These are phyloP conservation scores for Mortierella claussenii DNA, from an alignment of 192 early-diverging fungal species.

Conservation along the genomic window DNA sequence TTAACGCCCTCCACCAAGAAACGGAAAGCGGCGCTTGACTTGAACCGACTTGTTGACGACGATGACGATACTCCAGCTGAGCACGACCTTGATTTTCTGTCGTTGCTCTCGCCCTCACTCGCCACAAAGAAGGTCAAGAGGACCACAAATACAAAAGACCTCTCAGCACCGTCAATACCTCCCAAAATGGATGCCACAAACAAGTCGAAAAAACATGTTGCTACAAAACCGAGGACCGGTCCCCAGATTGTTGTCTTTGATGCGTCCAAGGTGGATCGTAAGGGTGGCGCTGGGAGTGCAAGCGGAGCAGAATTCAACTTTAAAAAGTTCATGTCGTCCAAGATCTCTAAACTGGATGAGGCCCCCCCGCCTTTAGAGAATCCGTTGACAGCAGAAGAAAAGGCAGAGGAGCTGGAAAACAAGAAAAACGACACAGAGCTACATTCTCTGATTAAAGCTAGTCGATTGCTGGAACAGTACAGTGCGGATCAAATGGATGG, in stretches of 20 bases:
- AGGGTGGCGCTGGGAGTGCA: conserved; percentile 10
- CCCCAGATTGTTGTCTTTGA: conserved; percentile 44
- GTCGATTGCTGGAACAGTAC: conserved; percentile 44
- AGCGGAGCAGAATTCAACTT: conserved; percentile 29
- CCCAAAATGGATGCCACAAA: neutral
- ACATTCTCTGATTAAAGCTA: conserved; percentile 41
- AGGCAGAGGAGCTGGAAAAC: conserved; percentile 39
- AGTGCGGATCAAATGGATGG: conserved; percentile 48
- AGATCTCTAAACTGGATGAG: conserved; percentile 48
- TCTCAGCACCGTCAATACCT: neutral
- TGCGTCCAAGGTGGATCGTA: conserved; percentile 30
- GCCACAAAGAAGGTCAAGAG: conserved; percentile 20
- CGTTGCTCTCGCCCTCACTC: conserved; percentile 20
- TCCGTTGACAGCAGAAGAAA: conserved; percentile 40
- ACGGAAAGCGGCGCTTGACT: conserved; percentile 9
- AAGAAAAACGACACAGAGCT: conserved; percentile 39
- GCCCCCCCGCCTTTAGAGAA: conserved; percentile 39
- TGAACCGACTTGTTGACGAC: neutral
- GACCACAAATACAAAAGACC: neutral
- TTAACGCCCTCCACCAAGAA: conserved; percentile 12
- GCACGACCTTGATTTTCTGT: conserved; percentile 47
- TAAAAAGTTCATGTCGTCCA: conserved; percentile 52
- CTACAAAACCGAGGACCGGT: conserved; percentile 34
- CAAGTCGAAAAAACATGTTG: neutral
- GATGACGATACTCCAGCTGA: conserved; percentile 6